Evolutionary conservation across 1,284 basidiomycete genomes (phyloP).

Genomic region (Cryptococcus hybrid): DNA sequence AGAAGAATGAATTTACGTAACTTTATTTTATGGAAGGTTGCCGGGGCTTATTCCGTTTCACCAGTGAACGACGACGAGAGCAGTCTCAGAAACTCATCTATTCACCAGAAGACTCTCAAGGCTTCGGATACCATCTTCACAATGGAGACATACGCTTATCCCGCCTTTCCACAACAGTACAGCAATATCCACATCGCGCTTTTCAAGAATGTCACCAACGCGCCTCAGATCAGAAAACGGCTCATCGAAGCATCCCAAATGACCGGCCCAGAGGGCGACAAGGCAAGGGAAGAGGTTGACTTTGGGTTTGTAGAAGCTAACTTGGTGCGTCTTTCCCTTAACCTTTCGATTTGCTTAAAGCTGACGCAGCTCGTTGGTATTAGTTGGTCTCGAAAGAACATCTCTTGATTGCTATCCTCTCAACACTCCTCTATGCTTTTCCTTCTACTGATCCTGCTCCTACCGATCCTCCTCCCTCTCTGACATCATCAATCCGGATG

Average conservation of each 20-base stretch:
- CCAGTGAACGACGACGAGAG: too few species aligned
- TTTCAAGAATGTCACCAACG: constrained; percentile 66
- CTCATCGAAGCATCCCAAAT: constrained; percentile 65
- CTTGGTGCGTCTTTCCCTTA: constrained; percentile 49
- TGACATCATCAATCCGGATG: background rate
- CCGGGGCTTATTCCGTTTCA: too few species aligned
- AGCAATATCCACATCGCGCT: constrained; percentile 61
- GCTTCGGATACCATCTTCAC: too few species aligned
- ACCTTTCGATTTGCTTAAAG: too few species aligned
- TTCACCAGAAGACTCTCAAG: too few species aligned
- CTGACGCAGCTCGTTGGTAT: background rate
- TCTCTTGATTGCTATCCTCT: constrained; percentile 74
- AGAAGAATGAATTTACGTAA: too few species aligned
- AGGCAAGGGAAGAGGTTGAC: constrained; percentile 69
- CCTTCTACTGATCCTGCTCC: constrained; percentile 9
- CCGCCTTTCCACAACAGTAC: constrained; percentile 36
- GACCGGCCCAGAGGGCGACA: constrained; percentile 63
- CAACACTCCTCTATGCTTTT: constrained; percentile 66
- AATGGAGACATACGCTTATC: constrained; percentile 52
- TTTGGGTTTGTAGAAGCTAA: constrained; percentile 83
- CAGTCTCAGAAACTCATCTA: too few species aligned
- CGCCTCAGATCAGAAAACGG: constrained; percentile 59
- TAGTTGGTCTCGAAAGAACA: constrained; percentile 55
- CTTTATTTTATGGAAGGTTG: too few species aligned
- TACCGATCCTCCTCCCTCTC: background rate